Base-by-base conservation (phyloP, 1,139 yeast species). In the Yamadazyma mexicana region DNA sequence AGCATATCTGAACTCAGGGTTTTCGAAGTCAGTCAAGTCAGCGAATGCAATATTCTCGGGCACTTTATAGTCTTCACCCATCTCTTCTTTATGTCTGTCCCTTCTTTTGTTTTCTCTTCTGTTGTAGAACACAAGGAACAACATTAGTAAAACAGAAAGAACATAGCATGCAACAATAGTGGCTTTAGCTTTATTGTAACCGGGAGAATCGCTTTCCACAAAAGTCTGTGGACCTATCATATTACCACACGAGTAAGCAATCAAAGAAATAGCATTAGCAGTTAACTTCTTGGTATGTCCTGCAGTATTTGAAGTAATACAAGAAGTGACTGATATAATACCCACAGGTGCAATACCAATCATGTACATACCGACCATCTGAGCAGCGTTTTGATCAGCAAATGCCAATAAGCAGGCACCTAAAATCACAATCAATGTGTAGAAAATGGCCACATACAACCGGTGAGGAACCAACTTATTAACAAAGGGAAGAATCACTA, bases 151-250 rank as follows among this genome's bases (percentile, higher is more conserved):
- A 51, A 45, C 64, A 60, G 6, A 58, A 61, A 59, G 44, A 6
- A 59, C 42, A 17, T 28, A 28, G 20, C 65, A 67, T 39, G 67
- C 61, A 17, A 63, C 52, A 11, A 64, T 55, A 14, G 62, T 54
- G 43, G 16, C 17, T 15, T 70, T 66, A 2, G 80, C 84, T 3
- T 73, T 66, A 3, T 54, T 49, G 50, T 79, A 80, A n/a, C 48
- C 50, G n/a, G 88, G 88, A 1, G 79, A 78, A 49, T 80, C 77
- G 5, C 49, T 47, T 0, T 64, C 63, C 45, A 75, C 64, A 54
- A 82, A 83, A 33, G 83, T 72, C 56, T 83, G 88, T 1, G 92
- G 89, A 4, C 91, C 91, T 35, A 81, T 67, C 47, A 31, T 66
- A 47, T 84, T 83, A 24, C 92, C 88, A 29, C 74, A 72, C 48